Evolutionary conservation across 2,329 filamentous ascomycete species (phyloP).

Genomic region (Aspergillus uvarum): DNA sequence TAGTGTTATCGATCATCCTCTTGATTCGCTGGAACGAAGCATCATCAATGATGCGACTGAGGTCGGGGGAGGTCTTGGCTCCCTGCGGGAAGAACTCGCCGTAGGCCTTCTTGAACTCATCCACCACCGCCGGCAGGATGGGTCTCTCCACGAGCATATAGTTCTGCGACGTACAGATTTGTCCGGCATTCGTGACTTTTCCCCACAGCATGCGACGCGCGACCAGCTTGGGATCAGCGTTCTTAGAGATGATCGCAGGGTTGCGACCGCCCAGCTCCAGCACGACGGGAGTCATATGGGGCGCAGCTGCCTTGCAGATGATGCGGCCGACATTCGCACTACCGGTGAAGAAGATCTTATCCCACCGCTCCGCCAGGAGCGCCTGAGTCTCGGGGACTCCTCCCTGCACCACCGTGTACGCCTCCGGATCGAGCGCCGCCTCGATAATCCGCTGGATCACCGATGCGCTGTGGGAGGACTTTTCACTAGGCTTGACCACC

Average conservation of each 20-base stretch:
- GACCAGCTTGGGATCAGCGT: constrained; percentile 75
- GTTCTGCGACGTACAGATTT: constrained; percentile 91
- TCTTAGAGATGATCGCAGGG: constrained; percentile 85
- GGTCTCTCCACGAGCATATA: constrained; percentile 81
- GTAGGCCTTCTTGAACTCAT: constrained; percentile 68
- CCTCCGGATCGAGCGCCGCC: constrained; percentile 71
- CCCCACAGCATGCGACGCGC: constrained; percentile 85
- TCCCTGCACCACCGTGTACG: constrained; percentile 79
- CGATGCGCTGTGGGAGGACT: constrained; percentile 71
- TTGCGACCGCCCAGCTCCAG: constrained; percentile 91
- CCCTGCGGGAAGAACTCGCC: constrained; percentile 83
- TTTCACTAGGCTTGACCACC: constrained; percentile 87
- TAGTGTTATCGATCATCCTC: constrained; percentile 81
- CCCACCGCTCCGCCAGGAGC: constrained; percentile 85
- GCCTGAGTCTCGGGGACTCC: constrained; percentile 75
- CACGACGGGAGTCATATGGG: constrained; percentile 80
- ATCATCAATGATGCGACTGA: constrained; percentile 76
- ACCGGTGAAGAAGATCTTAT: constrained; percentile 98
- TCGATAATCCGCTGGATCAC: constrained; percentile 77
- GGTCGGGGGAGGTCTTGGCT: constrained; percentile 73
- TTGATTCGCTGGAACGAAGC: constrained; percentile 79
- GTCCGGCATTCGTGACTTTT: constrained; percentile 82
- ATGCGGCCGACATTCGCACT: constrained; percentile 76
- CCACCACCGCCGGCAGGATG: constrained; percentile 69
- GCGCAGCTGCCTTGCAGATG: constrained; percentile 83